Evolutionary conservation across 1,139 yeast species (phyloP), one percentile per base, ranked within the genome.

Genomic region (Kodamaea alishanica): DNA sequence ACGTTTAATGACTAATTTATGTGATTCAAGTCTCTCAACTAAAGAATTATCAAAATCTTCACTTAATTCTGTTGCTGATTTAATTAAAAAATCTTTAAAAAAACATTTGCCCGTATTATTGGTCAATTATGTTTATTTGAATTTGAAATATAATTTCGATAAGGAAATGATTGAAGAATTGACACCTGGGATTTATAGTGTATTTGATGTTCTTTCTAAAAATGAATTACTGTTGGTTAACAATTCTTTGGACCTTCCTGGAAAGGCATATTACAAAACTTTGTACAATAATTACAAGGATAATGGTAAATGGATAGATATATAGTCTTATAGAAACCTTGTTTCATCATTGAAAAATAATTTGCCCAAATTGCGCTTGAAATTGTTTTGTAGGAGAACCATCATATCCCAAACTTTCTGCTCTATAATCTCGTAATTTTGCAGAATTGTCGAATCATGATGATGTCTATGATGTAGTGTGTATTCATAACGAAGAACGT

Each of bases 261-360:
- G 95, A 1, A 75, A 85, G 47, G 72, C 81, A 2, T 78, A 82
- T 50, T 84, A 81, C 67, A 81, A 76, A 55, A 65, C 77, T 0
- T 54, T 89, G 32, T 87, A 84, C 51, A 76, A 77, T 6, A 88
- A 84, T 46, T 92, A 88, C 62, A 78, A 77, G 56, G 80, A 76
- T 49, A 74, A 73, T 47, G 96, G 96, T 40, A 87, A 84, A 58
- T 90, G 97, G 97, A 79, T 65, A 43, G 88, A 80, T 73, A 58
- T 28, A 10, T 34, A 34, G 32, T 20, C 25, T 27, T 52, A 44
- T 37, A 52, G 26, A 34, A 47, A 55, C 33, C 56, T 39, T 33
- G 45, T 50, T 37, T 61, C 63, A 42, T 66, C 67, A 38, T 64
- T 63, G 46, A 51, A 56, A 28, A 68, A 39, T 11, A 67, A 40